Percentiles rank a stretch among this genome's conserved stretches.
These are phyloP conservation scores for Neocallimastix lanati DNA, from an alignment of 192 early-diverging fungal species.

Conservation along the genomic window DNA sequence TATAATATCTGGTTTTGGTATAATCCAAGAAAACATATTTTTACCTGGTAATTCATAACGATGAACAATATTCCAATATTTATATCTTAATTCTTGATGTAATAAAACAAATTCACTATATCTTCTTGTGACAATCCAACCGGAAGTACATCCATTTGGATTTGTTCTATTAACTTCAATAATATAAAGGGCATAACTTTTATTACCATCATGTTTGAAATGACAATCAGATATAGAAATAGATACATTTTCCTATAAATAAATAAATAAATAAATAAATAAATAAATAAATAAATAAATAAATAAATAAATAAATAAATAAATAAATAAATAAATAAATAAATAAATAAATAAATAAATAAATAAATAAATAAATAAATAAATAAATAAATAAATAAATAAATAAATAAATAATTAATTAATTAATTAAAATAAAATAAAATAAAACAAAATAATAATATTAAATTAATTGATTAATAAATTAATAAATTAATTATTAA, in stretches of 20 bases:
- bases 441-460: no score
- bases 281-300: background rate
- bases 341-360: no score
- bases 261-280: background rate
- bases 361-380: no score
- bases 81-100: constrained; percentile 44
- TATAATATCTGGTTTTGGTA: constrained; percentile 1
- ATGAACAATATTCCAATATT: constrained; percentile 31
- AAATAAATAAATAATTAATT: no score
- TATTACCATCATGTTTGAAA: constrained; percentile 23
- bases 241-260: background rate
- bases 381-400: no score
- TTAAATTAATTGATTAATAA: no score
- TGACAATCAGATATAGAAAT: constrained; percentile 7
- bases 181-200: constrained; percentile 37
- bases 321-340: no score
- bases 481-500: no score
- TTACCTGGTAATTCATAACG: constrained; percentile 56
- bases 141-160: constrained; percentile 23
- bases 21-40: constrained; percentile 25
- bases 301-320: no score
- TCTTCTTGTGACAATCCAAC: constrained; percentile 58
- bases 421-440: no score
- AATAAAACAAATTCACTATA: constrained; percentile 74
- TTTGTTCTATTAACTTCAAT: constrained; percentile 51